A percentile compares a stretch with the other conserved stretches of the same genome.
Conservation (phyloP, 257 asterid genomes). For the Plantago elongata region DNA sequence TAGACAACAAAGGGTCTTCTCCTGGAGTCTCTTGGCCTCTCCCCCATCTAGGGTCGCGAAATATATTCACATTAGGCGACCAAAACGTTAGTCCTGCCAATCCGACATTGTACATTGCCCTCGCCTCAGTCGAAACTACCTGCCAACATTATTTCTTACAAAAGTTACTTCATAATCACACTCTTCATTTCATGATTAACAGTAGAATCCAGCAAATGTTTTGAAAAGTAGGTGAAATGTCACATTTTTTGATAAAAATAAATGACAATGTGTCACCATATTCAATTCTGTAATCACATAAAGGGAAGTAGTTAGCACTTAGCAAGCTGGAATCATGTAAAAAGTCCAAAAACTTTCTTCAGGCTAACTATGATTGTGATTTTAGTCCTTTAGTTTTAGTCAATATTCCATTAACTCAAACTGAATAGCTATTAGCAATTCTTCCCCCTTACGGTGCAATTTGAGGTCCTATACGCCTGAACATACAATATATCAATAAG, state of each 20-base stretch:
- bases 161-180: constrained; percentile 6
- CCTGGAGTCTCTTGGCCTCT: constrained; percentile 98
- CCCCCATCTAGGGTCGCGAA: constrained; percentile 99
- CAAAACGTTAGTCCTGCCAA: constrained; percentile 83
- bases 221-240: neutral
- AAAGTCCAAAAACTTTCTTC: neutral
- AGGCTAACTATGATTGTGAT: constrained; percentile 11
- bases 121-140: constrained; percentile 95
- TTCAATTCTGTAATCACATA: neutral
- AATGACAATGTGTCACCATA: neutral
- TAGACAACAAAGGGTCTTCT: constrained; percentile 74
- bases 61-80: constrained; percentile 90
- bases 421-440: too few species aligned
- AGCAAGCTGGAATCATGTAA: constrained; percentile 22
- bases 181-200: neutral
- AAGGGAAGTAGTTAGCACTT: constrained; percentile 1
- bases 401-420: constrained; percentile 16
- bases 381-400: constrained; percentile 20
- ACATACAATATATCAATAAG: too few species aligned
- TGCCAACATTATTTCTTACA: constrained; percentile 20
- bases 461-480: too few species aligned
- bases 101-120: constrained; percentile 96
- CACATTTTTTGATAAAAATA: neutral
- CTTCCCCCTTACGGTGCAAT: too few species aligned
- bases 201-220: neutral